phyloP scores from a whole-genome alignment of 805 yeast species.

The Lipomyces japonicus region DNA sequence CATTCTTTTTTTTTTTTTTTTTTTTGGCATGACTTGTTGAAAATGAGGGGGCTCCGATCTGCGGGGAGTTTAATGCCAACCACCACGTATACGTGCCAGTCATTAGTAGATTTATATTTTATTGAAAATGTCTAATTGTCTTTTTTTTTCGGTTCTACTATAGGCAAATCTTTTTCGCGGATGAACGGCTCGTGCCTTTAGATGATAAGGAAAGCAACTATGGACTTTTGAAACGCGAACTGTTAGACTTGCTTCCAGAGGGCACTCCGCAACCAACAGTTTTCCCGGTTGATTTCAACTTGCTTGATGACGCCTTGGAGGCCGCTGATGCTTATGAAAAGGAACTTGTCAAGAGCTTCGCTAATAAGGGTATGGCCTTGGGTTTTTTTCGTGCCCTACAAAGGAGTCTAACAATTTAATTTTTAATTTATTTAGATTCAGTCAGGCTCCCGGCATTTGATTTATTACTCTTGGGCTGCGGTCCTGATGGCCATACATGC shows the following conservation, averaged over 20 bases:
- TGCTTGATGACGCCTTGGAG: slow-evolving; percentile 72
- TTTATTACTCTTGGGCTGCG: slow-evolving; percentile 86
- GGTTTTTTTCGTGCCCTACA: background rate
- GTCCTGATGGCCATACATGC: slow-evolving; percentile 98
- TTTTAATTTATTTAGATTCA: slow-evolving; percentile 50
- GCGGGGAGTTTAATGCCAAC: background rate
- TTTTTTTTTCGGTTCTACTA: no score
- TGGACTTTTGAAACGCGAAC: slow-evolving; percentile 79
- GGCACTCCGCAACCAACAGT: slow-evolving; percentile 59
- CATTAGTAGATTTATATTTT: no score
- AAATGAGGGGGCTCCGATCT: no score
- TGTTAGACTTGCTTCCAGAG: slow-evolving; percentile 65
- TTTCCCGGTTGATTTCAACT: slow-evolving; percentile 74
- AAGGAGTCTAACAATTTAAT: background rate
- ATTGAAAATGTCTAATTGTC: background rate
- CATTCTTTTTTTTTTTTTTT: background rate
- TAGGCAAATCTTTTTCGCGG: slow-evolving; percentile 85
- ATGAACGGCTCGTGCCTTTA: slow-evolving; percentile 90
- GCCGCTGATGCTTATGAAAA: slow-evolving; percentile 94
- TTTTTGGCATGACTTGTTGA: no score
- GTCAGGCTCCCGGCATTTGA: slow-evolving; percentile 96
- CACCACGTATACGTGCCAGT: background rate
- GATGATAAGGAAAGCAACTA: slow-evolving; percentile 78
- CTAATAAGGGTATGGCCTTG: slow-evolving; percentile 53
- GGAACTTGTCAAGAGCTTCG: slow-evolving; percentile 79